Percentiles rank a stretch among this genome's conserved stretches.
phyloP scores from a whole-genome alignment of 2,329 filamentous ascomycete species.

The Fusarium pilosicola region DNA sequence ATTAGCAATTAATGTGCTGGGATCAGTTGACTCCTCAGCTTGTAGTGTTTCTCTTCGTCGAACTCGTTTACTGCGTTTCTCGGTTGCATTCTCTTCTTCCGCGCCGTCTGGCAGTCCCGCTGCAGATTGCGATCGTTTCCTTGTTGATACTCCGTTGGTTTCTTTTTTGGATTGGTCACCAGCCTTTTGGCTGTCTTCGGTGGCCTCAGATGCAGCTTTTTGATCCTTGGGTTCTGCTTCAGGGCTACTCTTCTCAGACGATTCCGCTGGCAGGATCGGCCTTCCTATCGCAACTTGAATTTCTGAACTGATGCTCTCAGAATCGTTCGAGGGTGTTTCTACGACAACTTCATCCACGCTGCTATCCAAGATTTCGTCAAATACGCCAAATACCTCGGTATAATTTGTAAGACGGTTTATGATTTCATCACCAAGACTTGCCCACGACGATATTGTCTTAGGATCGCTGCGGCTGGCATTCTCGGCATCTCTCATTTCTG shows the following conservation, averaged over 20 bases:
- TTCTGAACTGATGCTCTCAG: conserved; percentile 26
- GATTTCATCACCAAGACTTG: conserved; percentile 48
- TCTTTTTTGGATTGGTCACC: conserved; percentile 47
- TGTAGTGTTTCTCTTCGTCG: conserved; percentile 65
- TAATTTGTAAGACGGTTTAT: conserved; percentile 47
- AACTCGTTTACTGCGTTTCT: conserved; percentile 73
- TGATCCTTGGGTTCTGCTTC: conserved; percentile 30
- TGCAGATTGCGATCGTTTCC: conserved; percentile 71
- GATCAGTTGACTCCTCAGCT: conserved; percentile 63
- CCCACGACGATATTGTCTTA: conserved; percentile 46
- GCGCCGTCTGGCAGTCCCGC: conserved; percentile 66
- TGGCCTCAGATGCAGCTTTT: conserved; percentile 35
- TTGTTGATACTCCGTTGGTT: conserved; percentile 54
- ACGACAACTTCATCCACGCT: conserved; percentile 42
- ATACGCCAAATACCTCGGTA: conserved; percentile 44
- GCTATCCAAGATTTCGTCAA: conserved; percentile 43
- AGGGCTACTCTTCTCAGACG: conserved; percentile 5
- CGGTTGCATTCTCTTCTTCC: conserved; percentile 67
- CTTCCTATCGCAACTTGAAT: conserved; percentile 13
- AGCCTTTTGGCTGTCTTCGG: conserved; percentile 42
- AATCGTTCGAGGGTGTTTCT: conserved; percentile 29
- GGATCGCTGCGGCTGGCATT: conserved; percentile 17
- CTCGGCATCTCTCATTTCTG: conserved; percentile 34
- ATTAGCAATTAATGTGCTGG: conserved; percentile 61
- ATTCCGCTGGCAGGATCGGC: background rate